These are phyloP conservation scores for Diaporthe sp. DNA, from an alignment of 2,329 filamentous ascomycete genomes.

Conservation along the genomic window DNA sequence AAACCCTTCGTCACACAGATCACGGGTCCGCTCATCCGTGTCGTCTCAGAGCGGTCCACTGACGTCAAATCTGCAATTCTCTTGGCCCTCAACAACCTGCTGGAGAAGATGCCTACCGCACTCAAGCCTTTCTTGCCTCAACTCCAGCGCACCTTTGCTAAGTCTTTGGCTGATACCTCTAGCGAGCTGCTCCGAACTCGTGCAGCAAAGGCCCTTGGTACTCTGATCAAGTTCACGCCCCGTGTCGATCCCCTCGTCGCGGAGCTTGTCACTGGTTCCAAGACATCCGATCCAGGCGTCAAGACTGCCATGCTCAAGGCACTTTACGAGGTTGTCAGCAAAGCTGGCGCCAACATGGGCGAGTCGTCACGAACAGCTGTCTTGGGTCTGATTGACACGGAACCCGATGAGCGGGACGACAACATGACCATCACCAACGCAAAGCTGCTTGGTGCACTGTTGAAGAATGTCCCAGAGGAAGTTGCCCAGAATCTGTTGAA, in stretches of 20 bases:
- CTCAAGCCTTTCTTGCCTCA: constrained; percentile 98
- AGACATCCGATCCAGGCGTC: constrained; percentile 88
- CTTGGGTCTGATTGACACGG: constrained; percentile 88
- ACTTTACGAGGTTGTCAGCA: constrained; percentile 95
- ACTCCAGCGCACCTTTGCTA: constrained; percentile 95
- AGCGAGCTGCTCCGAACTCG: constrained; percentile 90
- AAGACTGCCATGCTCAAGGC: constrained; percentile 97
- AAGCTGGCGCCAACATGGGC: constrained; percentile 95
- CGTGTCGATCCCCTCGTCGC: constrained; percentile 93
- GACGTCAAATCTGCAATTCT: constrained; percentile 97
- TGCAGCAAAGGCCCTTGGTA: constrained; percentile 94
- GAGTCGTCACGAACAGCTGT: constrained; percentile 90
- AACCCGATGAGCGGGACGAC: constrained; percentile 80
- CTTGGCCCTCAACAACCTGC: constrained; percentile 91
- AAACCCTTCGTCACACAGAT: constrained; percentile 98
- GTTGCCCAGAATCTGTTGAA: constrained; percentile 72
- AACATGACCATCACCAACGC: constrained; percentile 91
- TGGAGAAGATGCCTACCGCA: constrained; percentile 96
- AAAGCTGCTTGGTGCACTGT: constrained; percentile 87
- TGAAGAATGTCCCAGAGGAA: constrained; percentile 86
- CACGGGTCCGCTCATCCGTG: constrained; percentile 96
- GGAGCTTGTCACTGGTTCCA: constrained; percentile 95
- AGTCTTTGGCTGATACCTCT: constrained; percentile 92
- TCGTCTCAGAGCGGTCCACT: constrained; percentile 94
- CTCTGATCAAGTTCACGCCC: constrained; percentile 94